Evolutionary conservation across 257 asterid species (phyloP).

Genomic region (Nicotiana noctiflora): DNA sequence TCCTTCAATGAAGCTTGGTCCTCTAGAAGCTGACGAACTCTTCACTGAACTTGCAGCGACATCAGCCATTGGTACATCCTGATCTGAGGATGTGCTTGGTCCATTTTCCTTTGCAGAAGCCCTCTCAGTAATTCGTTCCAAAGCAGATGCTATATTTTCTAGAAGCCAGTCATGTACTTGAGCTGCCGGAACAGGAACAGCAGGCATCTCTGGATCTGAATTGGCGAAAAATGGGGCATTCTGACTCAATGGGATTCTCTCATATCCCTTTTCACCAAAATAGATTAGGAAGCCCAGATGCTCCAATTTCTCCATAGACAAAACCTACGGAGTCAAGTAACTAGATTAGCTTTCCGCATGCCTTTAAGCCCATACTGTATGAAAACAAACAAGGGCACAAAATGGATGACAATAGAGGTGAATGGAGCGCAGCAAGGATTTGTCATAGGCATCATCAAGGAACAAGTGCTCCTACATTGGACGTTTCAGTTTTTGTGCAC

Average conservation of each 20-base stretch:
- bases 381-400: not conserved
- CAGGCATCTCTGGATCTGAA: conserved; percentile 97
- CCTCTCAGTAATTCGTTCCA: conserved; percentile 71
- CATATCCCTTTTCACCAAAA: conserved; percentile 75
- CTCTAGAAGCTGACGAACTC: conserved; percentile 46
- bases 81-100: conserved; percentile 56
- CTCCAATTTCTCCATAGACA: conserved; percentile 75
- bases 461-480: not conserved
- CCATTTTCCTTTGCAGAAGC: conserved; percentile 79
- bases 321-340: conserved; percentile 36
- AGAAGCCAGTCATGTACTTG: conserved; percentile 91
- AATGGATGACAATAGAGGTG: not conserved
- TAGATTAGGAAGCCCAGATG: conserved; percentile 74
- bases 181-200: conserved; percentile 82
- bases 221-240: conserved; percentile 83
- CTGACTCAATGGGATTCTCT: conserved; percentile 67
- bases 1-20: conserved; percentile 89
- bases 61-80: conserved; percentile 81
- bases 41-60: conserved; percentile 43
- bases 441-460: not conserved
- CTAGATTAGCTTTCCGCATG: not conserved
- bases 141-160: conserved; percentile 65
- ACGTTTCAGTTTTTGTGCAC: not conserved
- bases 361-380: not conserved
- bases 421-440: not conserved